Evolutionary conservation across 2,329 filamentous ascomycete species (phyloP).

Genomic region (Venturia carpophila): DNA sequence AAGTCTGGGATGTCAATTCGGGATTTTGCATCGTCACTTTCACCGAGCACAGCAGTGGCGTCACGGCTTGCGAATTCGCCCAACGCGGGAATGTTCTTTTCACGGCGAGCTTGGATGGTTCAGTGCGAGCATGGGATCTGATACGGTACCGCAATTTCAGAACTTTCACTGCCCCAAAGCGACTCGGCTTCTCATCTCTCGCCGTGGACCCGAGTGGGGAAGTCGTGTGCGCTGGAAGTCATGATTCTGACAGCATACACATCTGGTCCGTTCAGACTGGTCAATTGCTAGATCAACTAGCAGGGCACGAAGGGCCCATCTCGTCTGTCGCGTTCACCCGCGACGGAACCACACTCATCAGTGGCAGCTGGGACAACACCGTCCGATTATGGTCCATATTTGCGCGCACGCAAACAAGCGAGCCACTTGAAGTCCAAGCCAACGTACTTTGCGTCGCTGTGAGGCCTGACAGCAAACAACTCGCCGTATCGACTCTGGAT

Average conservation of each 20-base stretch:
- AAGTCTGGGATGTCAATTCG: constrained; percentile 94
- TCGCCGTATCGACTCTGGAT: constrained; percentile 87
- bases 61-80: constrained; percentile 90
- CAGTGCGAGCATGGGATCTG: constrained; percentile 90
- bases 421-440: constrained; percentile 84
- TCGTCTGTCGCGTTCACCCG: constrained; percentile 82
- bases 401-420: constrained; percentile 84
- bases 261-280: constrained; percentile 98
- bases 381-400: constrained; percentile 97
- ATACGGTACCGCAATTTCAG: constrained; percentile 94
- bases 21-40: constrained; percentile 98
- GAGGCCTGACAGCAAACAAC: constrained; percentile 80
- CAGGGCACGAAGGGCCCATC: constrained; percentile 90
- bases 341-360: constrained; percentile 74
- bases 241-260: constrained; percentile 95
- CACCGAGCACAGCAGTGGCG: constrained; percentile 89
- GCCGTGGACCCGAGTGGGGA: constrained; percentile 97
- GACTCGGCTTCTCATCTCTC: constrained; percentile 86
- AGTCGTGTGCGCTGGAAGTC: constrained; percentile 86
- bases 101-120: constrained; percentile 89
- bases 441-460: constrained; percentile 84
- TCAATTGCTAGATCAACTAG: constrained; percentile 80
- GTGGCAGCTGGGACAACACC: constrained; percentile 93
- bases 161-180: constrained; percentile 88
- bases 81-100: constrained; percentile 94